Evolutionary conservation across 2,329 filamentous ascomycete genomes (phyloP), one percentile per base, ranked within the genome.

Genomic region (Plenodomus lindquistii): DNA sequence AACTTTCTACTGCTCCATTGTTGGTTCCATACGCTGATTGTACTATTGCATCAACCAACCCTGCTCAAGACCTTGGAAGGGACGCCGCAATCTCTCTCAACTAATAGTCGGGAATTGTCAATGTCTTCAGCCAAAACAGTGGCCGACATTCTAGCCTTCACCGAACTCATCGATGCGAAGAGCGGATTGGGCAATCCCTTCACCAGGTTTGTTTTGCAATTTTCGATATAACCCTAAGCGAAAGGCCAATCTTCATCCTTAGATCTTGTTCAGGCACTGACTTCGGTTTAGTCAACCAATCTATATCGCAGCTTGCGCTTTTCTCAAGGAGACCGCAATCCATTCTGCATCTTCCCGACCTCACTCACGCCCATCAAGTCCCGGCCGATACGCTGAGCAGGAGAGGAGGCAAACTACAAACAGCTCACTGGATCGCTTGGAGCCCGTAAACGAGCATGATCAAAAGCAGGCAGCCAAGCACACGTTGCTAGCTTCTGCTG

Each of bases 111-210:
- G 46, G 89, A 94, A 67, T 64, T 85, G 4, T 90, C 88, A 51
- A 92, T 93, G 87, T 92, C 88, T 13, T 93, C 89, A 19, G 91
- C 91, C 11, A 96, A 95, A 75, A 95, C 91, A 0, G 94, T 96
- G 51, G 90, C 89, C 27, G 91, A 96, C 61, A 96, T 96, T 15
- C 74, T 95, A 8, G 87, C 88, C 1, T 95, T 95, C 69, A 89
- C 90, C 0, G 89, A 95, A 65, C 75, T 95, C 9, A 89, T 94
- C 42, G 89, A 95, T 67, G 85, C 88, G 0, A 91, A 89, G 68
- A 92, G 90, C 59, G 90, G 92, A 46, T 86, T 92, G 27, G 89
- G 90, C 1, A 96, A 94, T 50, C 91, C 91, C 0, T 96, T 96
- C 57, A 94, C 89, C 0, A 77, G 71, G 71, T 72, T 59, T 36